A percentile compares a stretch with the other conserved stretches of the same genome.
Conservation (phyloP, 352 stramenopile genomes). For the Phytophthora sansomeana region DNA sequence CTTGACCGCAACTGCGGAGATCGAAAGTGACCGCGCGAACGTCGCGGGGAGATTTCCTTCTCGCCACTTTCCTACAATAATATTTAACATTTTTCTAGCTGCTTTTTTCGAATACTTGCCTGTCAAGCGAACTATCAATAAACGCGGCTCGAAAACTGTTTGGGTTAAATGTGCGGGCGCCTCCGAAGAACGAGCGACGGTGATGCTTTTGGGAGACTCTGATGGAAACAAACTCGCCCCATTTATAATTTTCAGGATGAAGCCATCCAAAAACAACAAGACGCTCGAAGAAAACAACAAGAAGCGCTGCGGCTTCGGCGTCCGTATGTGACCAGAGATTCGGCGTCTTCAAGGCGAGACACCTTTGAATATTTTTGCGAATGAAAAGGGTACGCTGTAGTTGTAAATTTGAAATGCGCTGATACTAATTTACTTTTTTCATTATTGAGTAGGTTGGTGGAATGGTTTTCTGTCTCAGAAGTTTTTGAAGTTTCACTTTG, state of each 20-base stretch:
- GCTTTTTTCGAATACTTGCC: slow-evolving; percentile 2
- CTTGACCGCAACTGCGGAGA: too few species aligned
- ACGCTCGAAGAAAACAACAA: background rate
- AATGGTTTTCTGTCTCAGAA: too few species aligned
- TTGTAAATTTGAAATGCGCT: too few species aligned
- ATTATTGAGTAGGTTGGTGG: too few species aligned
- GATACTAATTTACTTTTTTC: too few species aligned
- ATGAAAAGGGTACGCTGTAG: too few species aligned
- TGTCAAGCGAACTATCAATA: background rate
- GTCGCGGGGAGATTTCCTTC: too few species aligned
- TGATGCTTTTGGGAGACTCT: slow-evolving; percentile 5
- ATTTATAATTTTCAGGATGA: background rate
- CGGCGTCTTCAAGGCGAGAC: background rate
- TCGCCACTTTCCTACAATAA: too few species aligned
- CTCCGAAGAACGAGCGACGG: background rate
- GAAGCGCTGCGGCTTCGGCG: background rate
- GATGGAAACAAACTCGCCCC: background rate
- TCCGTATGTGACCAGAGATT: background rate
- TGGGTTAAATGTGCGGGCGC: background rate
- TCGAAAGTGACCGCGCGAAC: too few species aligned
- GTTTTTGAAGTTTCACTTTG: too few species aligned
- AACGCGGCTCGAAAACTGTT: background rate
- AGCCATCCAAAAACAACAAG: background rate
- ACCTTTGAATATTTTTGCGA: too few species aligned
- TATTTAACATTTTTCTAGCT: background rate